Evolutionary conservation across 768 basidiomycete genomes (phyloP), one percentile per base, ranked within the genome.

Genomic region (Rhizopogon vinicolor): DNA sequence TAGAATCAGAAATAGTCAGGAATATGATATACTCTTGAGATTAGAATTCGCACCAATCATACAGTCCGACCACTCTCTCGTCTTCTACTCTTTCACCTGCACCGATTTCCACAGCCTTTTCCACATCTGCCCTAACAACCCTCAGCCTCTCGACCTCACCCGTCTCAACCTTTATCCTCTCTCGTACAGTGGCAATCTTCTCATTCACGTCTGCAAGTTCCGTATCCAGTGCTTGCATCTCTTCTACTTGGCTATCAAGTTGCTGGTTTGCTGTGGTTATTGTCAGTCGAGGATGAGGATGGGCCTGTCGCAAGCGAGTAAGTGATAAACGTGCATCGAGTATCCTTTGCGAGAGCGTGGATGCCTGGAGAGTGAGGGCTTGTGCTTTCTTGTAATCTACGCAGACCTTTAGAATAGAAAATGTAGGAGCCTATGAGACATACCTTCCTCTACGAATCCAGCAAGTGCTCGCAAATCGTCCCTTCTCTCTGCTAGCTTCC

Each of bases 311-410:
- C 16, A 95, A 82, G 1, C 93, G 83, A 7, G 87, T 86, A 39
- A 95, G 77, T 1, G 87, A 81, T 4, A 93, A 80, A 37, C 89
- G 86, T 37, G 91, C 84, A 64, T 94, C 91, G 56, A 91, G 80
- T 61, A 95, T 92, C 66, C 89, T 80, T 54, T 89, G 82, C 1
- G 87, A 81, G 1, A 92, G 79, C 2, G 75, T 58, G 19, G 83
- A 73, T 1, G 86, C 85, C 57, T 82, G 79, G 22, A 73, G 71
- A 0, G 83, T 78, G 7, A 80, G 68, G 2, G 74, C 68, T 42
- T 80, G 82, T 0, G 84, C 79, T 58, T 78, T 80, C 41, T 73
- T 68, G 62, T 85, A 88, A 56, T 89, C 89, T 90, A 56, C 2
- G 22, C 35, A 19, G n/a, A 29, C 31, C n/a, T 19, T 44, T 2